Evolutionary conservation across 2,329 filamentous ascomycete genomes (phyloP), one percentile per base, ranked within the genome.

Genomic region (Gliomastix tumulicola): DNA sequence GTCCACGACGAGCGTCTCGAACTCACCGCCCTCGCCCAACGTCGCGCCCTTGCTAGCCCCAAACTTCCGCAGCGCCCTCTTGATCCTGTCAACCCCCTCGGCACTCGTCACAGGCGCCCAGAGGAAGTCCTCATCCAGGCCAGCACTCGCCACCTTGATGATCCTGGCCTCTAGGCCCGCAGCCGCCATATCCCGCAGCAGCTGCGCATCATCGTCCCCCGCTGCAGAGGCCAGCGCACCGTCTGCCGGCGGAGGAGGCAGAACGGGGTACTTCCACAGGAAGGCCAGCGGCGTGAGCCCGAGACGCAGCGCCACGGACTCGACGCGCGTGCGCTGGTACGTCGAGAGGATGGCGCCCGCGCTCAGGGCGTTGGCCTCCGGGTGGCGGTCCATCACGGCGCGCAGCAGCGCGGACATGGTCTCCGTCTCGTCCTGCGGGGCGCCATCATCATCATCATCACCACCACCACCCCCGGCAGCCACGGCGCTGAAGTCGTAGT

Each of bases 301-400:
- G n/a, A 97, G 69, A 13, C 92, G 74, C n/a, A 81, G 55, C 10
- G 89, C 89, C 10, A 97, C 82, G 40, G 86, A 90, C 63, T 98
- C 92, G 34, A 98, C 84, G n/a, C 92, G 74, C 2, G 90, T 97
- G 39, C 92, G 82, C 63, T 98, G 92, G 61, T 98, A 98, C 4
- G 88, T 94, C 9, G 88, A 94, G 25, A 97, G 65, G 42, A 98
- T 95, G 16, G 92, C 92, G 37, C 92, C 92, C 0, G 89, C 88
- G 47, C 82, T 89, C 34, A 98, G 66, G 21, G 90, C 92, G 55
- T 94, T 89, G 35, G 85, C 84, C 39, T 83, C 74, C 0, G 90
- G 90, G 54, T 95, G 85, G 3, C 66, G 69, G 9, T 60, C 53
- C 53, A 80, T 74, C 41, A 95, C 74, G 34, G 68, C 70, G 15